phyloP scores from a whole-genome alignment of 495 filamentous ascomycete species.

The Neurospora sp. region DNA sequence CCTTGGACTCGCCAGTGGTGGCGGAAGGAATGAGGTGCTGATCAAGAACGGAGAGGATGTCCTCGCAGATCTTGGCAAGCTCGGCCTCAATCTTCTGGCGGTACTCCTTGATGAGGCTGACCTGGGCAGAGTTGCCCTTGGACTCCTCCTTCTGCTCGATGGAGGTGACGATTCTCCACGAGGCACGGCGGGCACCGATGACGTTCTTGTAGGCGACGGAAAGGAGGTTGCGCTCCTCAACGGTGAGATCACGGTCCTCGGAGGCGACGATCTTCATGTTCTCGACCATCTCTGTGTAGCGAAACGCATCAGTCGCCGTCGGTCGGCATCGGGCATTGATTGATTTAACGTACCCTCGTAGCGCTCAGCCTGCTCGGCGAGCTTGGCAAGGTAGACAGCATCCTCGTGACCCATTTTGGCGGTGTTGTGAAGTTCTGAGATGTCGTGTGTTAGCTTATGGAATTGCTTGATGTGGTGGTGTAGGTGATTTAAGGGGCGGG shows the following conservation, averaged over 20 bases:
- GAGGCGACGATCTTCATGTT: constrained; percentile 99
- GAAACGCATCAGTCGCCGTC: constrained; percentile 13
- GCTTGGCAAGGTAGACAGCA: constrained; percentile 98
- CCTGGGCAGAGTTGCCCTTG: constrained; percentile 94
- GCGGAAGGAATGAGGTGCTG: constrained; percentile 93
- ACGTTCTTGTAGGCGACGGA: constrained; percentile 99
- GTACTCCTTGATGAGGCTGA: constrained; percentile 95
- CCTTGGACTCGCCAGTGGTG: constrained; percentile 95
- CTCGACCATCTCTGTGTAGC: constrained; percentile 88
- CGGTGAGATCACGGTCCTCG: constrained; percentile 92
- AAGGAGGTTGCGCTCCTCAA: constrained; percentile 98
- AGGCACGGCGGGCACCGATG: constrained; percentile 95
- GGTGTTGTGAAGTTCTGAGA: constrained; percentile 17
- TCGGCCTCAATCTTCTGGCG: constrained; percentile 98
- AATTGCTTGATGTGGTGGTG: constrained; percentile 9
- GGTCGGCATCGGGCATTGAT: neutral
- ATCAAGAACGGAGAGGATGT: constrained; percentile 95
- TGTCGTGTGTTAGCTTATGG: constrained; percentile 19
- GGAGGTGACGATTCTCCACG: constrained; percentile 99
- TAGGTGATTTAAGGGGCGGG: constrained; percentile 7
- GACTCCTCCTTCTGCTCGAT: constrained; percentile 99
- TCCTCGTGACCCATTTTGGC: constrained; percentile 97
- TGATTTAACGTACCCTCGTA: constrained; percentile 76
- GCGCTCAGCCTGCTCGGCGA: constrained; percentile 99
- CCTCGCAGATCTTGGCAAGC: constrained; percentile 98